These are phyloP conservation scores for Pleurotus sapidus DNA, from an alignment of 768 basidiomycete genomes.

Conservation along the genomic window DNA sequence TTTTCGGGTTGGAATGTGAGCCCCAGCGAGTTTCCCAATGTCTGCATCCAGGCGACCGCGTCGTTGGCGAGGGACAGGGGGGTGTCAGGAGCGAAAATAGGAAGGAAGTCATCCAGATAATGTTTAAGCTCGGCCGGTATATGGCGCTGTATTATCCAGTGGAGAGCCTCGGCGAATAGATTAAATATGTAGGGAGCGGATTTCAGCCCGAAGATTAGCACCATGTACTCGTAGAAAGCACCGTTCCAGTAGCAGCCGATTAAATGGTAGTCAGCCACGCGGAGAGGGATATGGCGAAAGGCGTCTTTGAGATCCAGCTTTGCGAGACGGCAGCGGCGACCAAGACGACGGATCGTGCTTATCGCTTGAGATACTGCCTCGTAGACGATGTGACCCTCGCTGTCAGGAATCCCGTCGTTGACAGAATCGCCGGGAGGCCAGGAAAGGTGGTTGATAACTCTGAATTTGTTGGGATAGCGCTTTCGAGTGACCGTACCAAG, in stretches of 20 bases:
- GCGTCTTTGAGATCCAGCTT: constrained; percentile 1
- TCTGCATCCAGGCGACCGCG: constrained; percentile 27
- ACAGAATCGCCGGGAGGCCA: constrained; percentile 1
- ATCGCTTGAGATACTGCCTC: too few species aligned
- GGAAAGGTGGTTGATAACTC: not conserved
- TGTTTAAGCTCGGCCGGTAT: constrained; percentile 26
- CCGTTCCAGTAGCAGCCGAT: not conserved
- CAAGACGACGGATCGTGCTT: not conserved
- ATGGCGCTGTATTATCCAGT: constrained; percentile 13
- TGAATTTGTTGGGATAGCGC: too few species aligned
- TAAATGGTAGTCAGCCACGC: constrained; percentile 20
- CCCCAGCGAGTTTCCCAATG: constrained; percentile 22
- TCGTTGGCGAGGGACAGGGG: constrained; percentile 1
- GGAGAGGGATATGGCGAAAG: constrained; percentile 9
- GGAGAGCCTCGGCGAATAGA: too few species aligned
- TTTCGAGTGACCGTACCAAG: too few species aligned
- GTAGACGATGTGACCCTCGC: too few species aligned
- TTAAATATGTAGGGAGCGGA: constrained; percentile 10
- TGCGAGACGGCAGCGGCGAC: not conserved
- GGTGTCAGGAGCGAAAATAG: not conserved
- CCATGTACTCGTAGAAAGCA: not conserved
- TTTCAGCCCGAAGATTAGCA: constrained; percentile 33
- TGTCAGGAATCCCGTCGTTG: constrained; percentile 3
- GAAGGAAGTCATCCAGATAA: constrained; percentile 9
- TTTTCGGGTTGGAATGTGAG: constrained; percentile 26